phyloP scores from a whole-genome alignment of 768 basidiomycete species.

The Paxillus ammoniavirescens region DNA sequence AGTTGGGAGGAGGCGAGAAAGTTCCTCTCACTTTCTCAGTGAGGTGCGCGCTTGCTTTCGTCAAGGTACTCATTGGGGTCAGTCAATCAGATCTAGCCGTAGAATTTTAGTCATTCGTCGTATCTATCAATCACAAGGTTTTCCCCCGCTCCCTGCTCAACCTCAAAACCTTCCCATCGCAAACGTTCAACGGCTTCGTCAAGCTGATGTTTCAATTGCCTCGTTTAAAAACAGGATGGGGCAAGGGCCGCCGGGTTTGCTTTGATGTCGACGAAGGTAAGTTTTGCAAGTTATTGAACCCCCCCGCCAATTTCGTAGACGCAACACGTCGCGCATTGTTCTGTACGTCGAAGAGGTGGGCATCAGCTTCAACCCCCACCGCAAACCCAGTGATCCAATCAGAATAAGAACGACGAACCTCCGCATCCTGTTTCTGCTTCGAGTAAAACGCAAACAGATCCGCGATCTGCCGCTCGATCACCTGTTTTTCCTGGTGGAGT shows the following conservation, averaged over 20 bases:
- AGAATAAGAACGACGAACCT: conserved; percentile 17
- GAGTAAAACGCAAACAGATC: conserved; percentile 73
- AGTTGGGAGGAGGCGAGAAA: conserved; percentile 55
- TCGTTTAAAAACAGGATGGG: conserved; percentile 28
- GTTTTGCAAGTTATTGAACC: conserved; percentile 26
- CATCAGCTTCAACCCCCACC: not conserved
- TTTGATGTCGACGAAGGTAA: conserved; percentile 21
- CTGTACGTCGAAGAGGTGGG: conserved; percentile 10
- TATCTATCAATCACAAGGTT: not conserved
- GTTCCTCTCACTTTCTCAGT: conserved; percentile 22
- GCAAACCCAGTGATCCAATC: no score
- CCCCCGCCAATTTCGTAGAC: conserved; percentile 18
- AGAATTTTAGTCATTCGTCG: conserved; percentile 1
- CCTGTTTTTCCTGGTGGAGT: conserved; percentile 62
- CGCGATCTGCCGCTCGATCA: conserved; percentile 66
- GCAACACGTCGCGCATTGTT: conserved; percentile 22
- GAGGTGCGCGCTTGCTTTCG: not conserved
- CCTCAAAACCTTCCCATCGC: no score
- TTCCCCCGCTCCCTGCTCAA: not conserved
- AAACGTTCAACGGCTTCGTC: not conserved
- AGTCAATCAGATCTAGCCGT: not conserved
- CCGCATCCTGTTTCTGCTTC: conserved; percentile 52
- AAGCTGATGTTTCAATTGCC: conserved; percentile 9
- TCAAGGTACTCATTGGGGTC: not conserved
- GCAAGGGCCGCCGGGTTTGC: conserved; percentile 28